Percentiles rank a stretch among this genome's conserved stretches.
Evolutionary conservation across 2,329 filamentous ascomycete species (phyloP).

Genomic region (Cladosporium sphaerospermum): DNA sequence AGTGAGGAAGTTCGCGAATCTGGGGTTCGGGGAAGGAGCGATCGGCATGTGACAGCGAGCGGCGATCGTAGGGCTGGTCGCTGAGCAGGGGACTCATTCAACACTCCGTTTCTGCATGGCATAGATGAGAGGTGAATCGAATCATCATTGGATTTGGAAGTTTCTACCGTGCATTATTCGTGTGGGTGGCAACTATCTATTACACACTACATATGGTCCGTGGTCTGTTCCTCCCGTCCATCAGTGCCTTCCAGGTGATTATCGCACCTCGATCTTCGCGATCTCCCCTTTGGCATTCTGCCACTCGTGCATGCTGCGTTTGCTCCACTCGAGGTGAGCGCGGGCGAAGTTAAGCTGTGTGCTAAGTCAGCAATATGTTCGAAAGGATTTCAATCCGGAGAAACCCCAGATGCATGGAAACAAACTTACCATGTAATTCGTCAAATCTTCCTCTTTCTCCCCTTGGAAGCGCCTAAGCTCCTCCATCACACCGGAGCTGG

Average conservation of each 20-base stretch:
- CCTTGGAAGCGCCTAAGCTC: slow-evolving; percentile 89
- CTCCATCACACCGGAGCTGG: slow-evolving; percentile 77
- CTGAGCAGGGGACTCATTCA: too few relatives aligned
- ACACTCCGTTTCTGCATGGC: too few relatives aligned
- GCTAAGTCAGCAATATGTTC: not conserved
- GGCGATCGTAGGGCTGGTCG: too few relatives aligned
- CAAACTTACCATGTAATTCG: slow-evolving; percentile 82
- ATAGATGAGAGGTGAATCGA: too few relatives aligned
- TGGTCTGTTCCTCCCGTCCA: not conserved
- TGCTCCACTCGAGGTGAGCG: slow-evolving; percentile 90
- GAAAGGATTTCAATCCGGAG: too few relatives aligned
- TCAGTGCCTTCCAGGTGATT: not conserved
- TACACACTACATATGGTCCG: not conserved
- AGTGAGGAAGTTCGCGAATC: not conserved
- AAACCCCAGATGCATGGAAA: not conserved
- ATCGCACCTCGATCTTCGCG: slow-evolving; percentile 65
- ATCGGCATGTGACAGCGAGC: not conserved
- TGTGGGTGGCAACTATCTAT: not conserved
- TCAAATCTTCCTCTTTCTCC: slow-evolving; percentile 92
- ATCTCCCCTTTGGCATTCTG: slow-evolving; percentile 84
- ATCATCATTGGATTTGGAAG: too few relatives aligned
- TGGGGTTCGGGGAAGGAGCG: too few relatives aligned
- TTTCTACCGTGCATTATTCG: too few relatives aligned
- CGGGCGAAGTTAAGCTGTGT: slow-evolving; percentile 79
- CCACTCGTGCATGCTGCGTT: slow-evolving; percentile 86